These are phyloP conservation scores for Besnoitia besnoiti DNA, from an alignment of 169 alveolate species.

Conservation along the genomic window DNA sequence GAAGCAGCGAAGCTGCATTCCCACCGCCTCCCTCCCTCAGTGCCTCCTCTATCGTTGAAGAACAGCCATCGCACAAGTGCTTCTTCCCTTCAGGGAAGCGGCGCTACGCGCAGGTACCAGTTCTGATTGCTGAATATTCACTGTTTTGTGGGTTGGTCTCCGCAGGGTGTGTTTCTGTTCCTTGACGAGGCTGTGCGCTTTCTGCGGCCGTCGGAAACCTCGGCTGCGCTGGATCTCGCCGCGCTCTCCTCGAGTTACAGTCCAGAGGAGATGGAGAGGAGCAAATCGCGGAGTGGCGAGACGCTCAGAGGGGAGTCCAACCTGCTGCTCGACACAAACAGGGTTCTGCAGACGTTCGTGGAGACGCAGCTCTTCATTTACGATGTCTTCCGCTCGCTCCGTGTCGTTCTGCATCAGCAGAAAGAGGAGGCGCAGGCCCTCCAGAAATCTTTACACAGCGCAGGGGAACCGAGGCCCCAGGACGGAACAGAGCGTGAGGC, in stretches of 20 bases:
- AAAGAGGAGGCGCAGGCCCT: background rate
- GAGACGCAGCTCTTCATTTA: conserved; percentile 17
- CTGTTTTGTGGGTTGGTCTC: too few species aligned
- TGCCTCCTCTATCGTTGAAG: too few species aligned
- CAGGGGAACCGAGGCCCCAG: background rate
- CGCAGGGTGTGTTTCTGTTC: background rate
- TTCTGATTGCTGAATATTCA: too few species aligned
- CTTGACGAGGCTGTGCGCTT: conserved; percentile 20
- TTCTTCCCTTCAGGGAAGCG: too few species aligned
- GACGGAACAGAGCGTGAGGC: background rate
- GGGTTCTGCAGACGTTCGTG: background rate
- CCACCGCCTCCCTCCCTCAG: too few species aligned
- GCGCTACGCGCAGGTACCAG: too few species aligned
- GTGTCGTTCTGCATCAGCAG: conserved; percentile 3
- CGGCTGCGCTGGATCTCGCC: background rate
- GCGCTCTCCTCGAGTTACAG: background rate
- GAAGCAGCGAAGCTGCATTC: too few species aligned
- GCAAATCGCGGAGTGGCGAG: background rate
- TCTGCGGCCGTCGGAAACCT: background rate
- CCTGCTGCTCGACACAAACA: background rate
- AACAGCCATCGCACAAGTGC: too few species aligned
- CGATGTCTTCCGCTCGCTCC: conserved; percentile 13
- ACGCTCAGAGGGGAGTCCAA: background rate
- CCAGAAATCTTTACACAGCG: background rate
- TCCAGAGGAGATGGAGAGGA: background rate